Evolutionary conservation across 169 alveolate species (phyloP).

Genomic region (Eimeria sp.): DNA sequence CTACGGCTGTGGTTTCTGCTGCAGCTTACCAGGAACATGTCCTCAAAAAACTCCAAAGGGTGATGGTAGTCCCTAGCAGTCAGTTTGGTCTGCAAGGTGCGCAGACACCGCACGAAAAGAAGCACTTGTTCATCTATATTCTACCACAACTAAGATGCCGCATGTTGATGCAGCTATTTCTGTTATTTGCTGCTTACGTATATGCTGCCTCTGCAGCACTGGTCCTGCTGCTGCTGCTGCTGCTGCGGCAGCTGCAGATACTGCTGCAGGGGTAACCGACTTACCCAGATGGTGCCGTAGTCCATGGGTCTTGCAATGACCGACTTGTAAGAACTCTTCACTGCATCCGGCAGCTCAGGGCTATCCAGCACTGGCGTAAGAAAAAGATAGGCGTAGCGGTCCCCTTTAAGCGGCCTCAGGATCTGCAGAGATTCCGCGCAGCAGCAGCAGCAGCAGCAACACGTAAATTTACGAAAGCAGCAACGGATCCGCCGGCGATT

Average conservation of each 20-base stretch:
- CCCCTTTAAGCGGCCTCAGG: constrained; percentile 78
- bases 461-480: background rate
- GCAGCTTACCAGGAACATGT: constrained; percentile 66
- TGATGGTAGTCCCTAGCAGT: constrained; percentile 68
- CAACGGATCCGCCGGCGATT: background rate
- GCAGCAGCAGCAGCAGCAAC: constrained; percentile 42
- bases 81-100: constrained; percentile 55
- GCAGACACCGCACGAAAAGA: background rate
- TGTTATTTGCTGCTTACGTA: background rate
- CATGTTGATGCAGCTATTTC: background rate
- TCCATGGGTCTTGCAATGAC: constrained; percentile 80
- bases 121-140: background rate
- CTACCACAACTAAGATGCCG: background rate
- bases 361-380: constrained; percentile 66
- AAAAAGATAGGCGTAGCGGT: constrained; percentile 77
- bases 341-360: constrained; percentile 81
- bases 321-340: constrained; percentile 54
- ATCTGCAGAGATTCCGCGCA: constrained; percentile 56
- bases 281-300: constrained; percentile 81
- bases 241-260: background rate
- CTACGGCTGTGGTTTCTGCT: constrained; percentile 5
- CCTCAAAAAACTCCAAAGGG: constrained; percentile 62
- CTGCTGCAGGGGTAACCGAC: background rate
- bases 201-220: background rate
- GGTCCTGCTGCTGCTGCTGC: background rate